These are phyloP conservation scores for Apiotrichum porosum DNA, from an alignment of 1,284 basidiomycete genomes.

Conservation along the genomic window DNA sequence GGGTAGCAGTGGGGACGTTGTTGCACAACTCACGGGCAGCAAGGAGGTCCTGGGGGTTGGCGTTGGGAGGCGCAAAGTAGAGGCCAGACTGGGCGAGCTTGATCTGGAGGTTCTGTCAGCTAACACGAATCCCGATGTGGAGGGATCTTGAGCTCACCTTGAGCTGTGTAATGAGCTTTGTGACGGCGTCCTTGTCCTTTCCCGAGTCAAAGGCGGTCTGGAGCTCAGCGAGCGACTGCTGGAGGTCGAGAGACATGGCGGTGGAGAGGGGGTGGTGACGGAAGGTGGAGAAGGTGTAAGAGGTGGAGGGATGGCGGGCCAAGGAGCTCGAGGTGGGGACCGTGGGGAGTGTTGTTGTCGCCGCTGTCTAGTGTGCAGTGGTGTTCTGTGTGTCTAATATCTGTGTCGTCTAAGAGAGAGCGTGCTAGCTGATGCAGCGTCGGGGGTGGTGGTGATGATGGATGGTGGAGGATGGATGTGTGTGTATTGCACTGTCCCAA, in stretches of 20 bases:
- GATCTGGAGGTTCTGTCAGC: slow-evolving; percentile 37
- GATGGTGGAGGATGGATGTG: neutral
- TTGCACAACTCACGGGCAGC: slow-evolving; percentile 38
- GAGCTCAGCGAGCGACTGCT: slow-evolving; percentile 38
- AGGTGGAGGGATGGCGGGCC: neutral
- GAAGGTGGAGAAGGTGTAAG: neutral
- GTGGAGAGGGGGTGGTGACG: neutral
- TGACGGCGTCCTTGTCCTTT: slow-evolving; percentile 23
- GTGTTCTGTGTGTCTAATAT: too few relatives aligned
- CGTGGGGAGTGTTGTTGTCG: neutral
- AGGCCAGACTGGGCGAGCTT: slow-evolving; percentile 46
- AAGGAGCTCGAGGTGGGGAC: neutral
- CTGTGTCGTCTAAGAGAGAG: too few relatives aligned
- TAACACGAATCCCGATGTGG: too few relatives aligned
- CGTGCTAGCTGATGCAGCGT: too few relatives aligned
- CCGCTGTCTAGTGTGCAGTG: too few relatives aligned
- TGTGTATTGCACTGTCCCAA: too few relatives aligned
- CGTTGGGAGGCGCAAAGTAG: slow-evolving; percentile 45
- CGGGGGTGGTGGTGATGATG: neutral
- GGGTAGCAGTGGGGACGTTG: neutral
- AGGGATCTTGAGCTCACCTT: slow-evolving; percentile 42
- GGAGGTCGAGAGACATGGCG: slow-evolving; percentile 38
- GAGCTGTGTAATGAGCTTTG: slow-evolving; percentile 34
- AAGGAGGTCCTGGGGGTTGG: slow-evolving; percentile 41
- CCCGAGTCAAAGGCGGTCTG: slow-evolving; percentile 33